Conservation (phyloP, 768 basidiomycete genomes). For the Auriscalpium microsporum region DNA sequence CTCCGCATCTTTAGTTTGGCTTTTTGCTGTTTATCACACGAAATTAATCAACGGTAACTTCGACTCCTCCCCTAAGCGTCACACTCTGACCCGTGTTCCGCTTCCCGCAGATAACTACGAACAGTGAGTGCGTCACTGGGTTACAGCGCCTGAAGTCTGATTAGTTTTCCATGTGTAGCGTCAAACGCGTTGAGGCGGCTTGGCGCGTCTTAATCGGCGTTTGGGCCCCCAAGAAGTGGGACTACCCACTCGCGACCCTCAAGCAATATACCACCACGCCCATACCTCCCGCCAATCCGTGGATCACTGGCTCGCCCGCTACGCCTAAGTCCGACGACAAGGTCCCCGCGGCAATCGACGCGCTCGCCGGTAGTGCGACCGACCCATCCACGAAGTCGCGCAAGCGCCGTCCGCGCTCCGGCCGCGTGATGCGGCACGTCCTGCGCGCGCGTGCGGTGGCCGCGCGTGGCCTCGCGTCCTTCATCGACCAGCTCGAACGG, state of each 20-base stretch:
- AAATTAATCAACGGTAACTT: slow-evolving; percentile 74
- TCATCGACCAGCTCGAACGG: slow-evolving; percentile 56
- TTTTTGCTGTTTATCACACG: slow-evolving; percentile 80
- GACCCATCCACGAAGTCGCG: slow-evolving; percentile 17
- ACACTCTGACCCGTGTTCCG: neutral
- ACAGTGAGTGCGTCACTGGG: slow-evolving; percentile 50
- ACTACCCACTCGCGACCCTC: slow-evolving; percentile 67
- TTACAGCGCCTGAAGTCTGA: slow-evolving; percentile 12
- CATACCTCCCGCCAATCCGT: slow-evolving; percentile 60
- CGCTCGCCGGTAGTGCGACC: slow-evolving; percentile 19
- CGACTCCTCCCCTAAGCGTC: slow-evolving; percentile 1
- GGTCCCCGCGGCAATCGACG: slow-evolving; percentile 7
- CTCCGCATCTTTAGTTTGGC: slow-evolving; percentile 60
- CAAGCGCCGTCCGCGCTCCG: slow-evolving; percentile 54
- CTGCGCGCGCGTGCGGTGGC: slow-evolving; percentile 81
- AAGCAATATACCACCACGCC: slow-evolving; percentile 62
- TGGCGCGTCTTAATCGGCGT: slow-evolving; percentile 96
- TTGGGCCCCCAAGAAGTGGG: slow-evolving; percentile 83
- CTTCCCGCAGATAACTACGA: slow-evolving; percentile 56
- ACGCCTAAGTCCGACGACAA: neutral
- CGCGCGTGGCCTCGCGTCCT: slow-evolving; percentile 60
- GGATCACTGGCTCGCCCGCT: slow-evolving; percentile 45
- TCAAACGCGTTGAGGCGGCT: slow-evolving; percentile 82
- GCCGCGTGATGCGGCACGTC: slow-evolving; percentile 83
- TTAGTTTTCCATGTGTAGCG: slow-evolving; percentile 25